Conservation (phyloP, 2,329 filamentous ascomycete genomes). For the Emmonsia crescens region DNA sequence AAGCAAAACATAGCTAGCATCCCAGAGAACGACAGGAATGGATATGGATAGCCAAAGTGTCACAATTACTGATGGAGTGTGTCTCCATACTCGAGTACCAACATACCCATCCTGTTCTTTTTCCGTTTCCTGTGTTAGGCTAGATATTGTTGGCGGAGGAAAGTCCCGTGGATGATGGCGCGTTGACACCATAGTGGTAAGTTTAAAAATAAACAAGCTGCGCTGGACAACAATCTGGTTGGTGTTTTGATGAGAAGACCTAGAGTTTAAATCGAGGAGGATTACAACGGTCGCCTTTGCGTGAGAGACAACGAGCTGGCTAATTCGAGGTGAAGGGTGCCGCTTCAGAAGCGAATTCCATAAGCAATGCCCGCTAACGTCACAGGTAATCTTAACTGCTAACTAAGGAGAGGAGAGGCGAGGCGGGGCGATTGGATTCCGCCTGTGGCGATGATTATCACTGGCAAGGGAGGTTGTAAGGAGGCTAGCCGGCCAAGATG, state of each 20-base stretch:
- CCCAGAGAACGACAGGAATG: conserved; percentile 71
- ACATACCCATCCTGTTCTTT: conserved; percentile 19
- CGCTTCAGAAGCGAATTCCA: not conserved
- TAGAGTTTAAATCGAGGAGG: not conserved
- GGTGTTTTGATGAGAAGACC: not conserved
- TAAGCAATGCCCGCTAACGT: too few relatives aligned
- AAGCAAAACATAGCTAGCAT: conserved; percentile 65
- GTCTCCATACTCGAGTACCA: conserved; percentile 36
- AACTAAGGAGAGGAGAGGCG: too few relatives aligned
- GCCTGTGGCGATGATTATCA: too few relatives aligned
- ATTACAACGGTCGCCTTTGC: not conserved
- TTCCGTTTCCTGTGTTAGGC: conserved; percentile 15
- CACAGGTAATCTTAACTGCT: too few relatives aligned
- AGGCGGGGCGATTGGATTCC: too few relatives aligned
- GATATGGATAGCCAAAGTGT: conserved; percentile 65
- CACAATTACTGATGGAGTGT: conserved; percentile 49
- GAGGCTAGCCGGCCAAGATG: too few relatives aligned
- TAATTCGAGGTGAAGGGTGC: not conserved
- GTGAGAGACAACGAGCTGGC: not conserved
- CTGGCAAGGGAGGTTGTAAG: too few relatives aligned
- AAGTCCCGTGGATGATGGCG: conserved; percentile 45
- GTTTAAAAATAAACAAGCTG: not conserved
- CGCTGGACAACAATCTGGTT: not conserved
- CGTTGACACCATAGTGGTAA: conserved; percentile 43
- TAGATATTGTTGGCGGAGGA: conserved; percentile 24